Evolutionary conservation across 2,329 filamentous ascomycete genomes (phyloP).

Genomic region (Fusarium brachygibbosum): DNA sequence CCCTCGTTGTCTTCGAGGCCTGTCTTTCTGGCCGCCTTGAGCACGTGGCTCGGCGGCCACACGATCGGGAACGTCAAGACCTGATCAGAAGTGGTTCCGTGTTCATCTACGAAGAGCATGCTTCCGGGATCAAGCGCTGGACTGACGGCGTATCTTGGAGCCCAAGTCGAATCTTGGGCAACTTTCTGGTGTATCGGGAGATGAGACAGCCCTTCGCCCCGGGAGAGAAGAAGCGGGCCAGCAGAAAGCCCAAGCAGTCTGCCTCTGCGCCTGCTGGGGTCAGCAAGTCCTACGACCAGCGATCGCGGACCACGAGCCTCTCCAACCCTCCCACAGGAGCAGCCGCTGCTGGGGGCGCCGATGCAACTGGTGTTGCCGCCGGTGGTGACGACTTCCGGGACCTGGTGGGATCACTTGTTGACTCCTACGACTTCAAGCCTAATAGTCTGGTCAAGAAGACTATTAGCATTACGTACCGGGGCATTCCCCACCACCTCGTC

Average conservation of each 20-base stretch:
- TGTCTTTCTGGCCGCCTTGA: conserved; percentile 77
- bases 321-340: too few relatives aligned
- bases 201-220: conserved; percentile 82
- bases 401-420: conserved; percentile 85
- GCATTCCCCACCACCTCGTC: conserved; percentile 85
- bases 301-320: conserved; percentile 40
- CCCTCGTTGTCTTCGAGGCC: conserved; percentile 83
- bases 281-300: conserved; percentile 50
- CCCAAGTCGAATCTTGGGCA: conserved; percentile 85
- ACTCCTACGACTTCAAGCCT: conserved; percentile 89
- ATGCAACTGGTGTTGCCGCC: too few relatives aligned
- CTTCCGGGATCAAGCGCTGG: conserved; percentile 94
- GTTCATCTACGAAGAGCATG: conserved; percentile 92
- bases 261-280: too few relatives aligned
- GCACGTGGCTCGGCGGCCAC: conserved; percentile 85
- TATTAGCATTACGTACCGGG: conserved; percentile 81
- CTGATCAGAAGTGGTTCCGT: conserved; percentile 88
- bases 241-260: conserved; percentile 73
- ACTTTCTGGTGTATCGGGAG: conserved; percentile 89
- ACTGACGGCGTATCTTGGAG: conserved; percentile 94
- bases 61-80: conserved; percentile 82
- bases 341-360: too few relatives aligned
- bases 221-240: conserved; percentile 86
- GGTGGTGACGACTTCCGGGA: conserved; percentile 54
- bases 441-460: conserved; percentile 92